A percentile compares a stretch with the other conserved stretches of the same genome.
Conservation (phyloP, 106 monocot species). For the Dendrobium chrysotoxum region DNA sequence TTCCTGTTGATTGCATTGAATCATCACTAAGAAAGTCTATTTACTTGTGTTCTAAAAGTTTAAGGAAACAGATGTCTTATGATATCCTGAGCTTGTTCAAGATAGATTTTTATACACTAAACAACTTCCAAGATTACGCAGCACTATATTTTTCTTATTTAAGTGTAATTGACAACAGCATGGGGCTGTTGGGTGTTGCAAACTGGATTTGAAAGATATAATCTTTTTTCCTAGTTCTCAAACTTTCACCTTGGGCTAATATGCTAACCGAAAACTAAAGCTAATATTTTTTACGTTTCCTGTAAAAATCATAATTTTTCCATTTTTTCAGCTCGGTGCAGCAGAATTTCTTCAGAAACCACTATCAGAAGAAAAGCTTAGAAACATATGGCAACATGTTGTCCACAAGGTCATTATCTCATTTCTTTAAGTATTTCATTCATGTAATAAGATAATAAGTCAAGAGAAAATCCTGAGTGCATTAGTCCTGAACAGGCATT, state of each 20-base stretch:
- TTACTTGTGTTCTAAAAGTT: neutral
- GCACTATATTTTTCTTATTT: too few species aligned
- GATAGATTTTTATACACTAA: neutral
- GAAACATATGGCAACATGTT: constrained; percentile 88
- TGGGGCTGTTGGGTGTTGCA: too few species aligned
- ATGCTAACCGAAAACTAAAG: neutral
- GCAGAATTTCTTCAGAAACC: constrained; percentile 83
- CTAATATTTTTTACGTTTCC: neutral
- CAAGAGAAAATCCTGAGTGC: constrained; percentile 10
- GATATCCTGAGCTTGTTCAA: neutral
- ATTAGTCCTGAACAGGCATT: constrained; percentile 61
- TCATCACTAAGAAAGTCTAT: neutral
- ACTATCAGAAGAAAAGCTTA: constrained; percentile 72
- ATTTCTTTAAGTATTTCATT: neutral
- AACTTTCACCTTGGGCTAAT: too few species aligned
- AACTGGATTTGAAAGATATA: too few species aligned
- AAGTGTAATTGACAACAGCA: too few species aligned
- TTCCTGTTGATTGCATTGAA: constrained; percentile 1
- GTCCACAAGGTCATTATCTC: constrained; percentile 61
- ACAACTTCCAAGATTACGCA: too few species aligned
- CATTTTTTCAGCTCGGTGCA: constrained; percentile 59
- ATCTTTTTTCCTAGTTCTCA: too few species aligned
- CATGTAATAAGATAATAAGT: neutral
- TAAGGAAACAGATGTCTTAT: neutral
- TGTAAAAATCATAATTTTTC: constrained; percentile 2